Conservation (phyloP, 768 basidiomycete species). For the Candolleomyces efflorescens region DNA sequence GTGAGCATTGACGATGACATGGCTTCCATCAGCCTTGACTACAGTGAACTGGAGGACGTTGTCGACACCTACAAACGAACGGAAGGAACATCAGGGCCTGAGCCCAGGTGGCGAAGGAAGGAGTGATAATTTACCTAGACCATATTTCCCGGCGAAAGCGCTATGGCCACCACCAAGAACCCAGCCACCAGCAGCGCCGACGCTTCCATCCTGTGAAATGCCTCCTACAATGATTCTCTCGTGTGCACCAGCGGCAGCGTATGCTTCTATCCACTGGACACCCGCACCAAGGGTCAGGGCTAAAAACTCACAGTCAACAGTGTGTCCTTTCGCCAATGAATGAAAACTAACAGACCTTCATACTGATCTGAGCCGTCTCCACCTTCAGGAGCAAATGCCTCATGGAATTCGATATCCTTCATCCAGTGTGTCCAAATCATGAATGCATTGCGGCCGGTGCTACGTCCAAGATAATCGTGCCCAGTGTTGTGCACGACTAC, state of each 20-base stretch:
- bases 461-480: constrained; percentile 42
- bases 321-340: too few species aligned
- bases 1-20: constrained; percentile 34
- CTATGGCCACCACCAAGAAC: constrained; percentile 46
- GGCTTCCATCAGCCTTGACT: constrained; percentile 38
- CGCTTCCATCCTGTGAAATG: constrained; percentile 29
- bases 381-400: constrained; percentile 31
- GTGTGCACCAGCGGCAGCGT: constrained; percentile 31
- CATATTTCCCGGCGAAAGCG: constrained; percentile 32
- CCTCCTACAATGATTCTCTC: constrained; percentile 43
- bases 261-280: constrained; percentile 43
- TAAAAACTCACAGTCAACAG: neutral
- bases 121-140: constrained; percentile 29
- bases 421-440: constrained; percentile 39
- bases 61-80: constrained; percentile 34
- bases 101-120: neutral
- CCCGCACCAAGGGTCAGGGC: constrained; percentile 35
- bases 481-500: constrained; percentile 37
- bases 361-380: constrained; percentile 15
- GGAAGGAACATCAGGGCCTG: neutral
- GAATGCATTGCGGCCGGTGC: constrained; percentile 35
- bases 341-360: neutral
- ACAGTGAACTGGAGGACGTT: constrained; percentile 42
- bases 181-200: constrained; percentile 49
- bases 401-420: constrained; percentile 29